Conservation (phyloP, 1,284 basidiomycete species). For the Cutaneotrichosporon daszewskae region DNA sequence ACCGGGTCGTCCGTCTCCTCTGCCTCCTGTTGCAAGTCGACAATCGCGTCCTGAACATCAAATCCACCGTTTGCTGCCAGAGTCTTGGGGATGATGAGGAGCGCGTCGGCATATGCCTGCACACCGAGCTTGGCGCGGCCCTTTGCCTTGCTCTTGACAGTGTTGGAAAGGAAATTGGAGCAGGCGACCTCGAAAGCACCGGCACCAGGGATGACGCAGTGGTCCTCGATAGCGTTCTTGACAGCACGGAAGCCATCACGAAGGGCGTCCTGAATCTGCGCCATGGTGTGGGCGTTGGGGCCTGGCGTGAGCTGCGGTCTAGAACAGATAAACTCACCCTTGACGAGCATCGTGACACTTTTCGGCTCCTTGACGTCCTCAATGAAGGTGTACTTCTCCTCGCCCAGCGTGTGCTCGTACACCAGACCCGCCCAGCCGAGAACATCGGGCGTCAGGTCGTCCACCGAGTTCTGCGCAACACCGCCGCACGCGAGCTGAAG, state of each 20-base stretch:
- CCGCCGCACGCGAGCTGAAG: slow-evolving; percentile 93
- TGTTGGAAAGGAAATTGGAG: slow-evolving; percentile 65
- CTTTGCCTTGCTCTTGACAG: slow-evolving; percentile 82
- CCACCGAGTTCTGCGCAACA: slow-evolving; percentile 93
- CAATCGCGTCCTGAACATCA: slow-evolving; percentile 93
- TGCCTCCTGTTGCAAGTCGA: slow-evolving; percentile 78
- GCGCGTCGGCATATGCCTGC: slow-evolving; percentile 91
- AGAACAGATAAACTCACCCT: slow-evolving; percentile 64
- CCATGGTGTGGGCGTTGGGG: slow-evolving; percentile 94
- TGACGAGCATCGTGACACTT: slow-evolving; percentile 93
- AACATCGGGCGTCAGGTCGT: slow-evolving; percentile 84
- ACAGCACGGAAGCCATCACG: slow-evolving; percentile 93
- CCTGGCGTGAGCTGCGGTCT: slow-evolving; percentile 46
- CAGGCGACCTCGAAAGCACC: slow-evolving; percentile 98
- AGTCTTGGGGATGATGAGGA: slow-evolving; percentile 94
- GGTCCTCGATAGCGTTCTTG: slow-evolving; percentile 95
- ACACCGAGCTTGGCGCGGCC: slow-evolving; percentile 97
- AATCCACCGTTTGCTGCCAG: slow-evolving; percentile 94
- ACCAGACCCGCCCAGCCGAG: slow-evolving; percentile 97
- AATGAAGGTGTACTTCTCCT: slow-evolving; percentile 98
- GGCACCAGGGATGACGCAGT: slow-evolving; percentile 81
- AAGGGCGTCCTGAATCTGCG: slow-evolving; percentile 94
- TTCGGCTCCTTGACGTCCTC: slow-evolving; percentile 97
- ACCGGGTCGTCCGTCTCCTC: slow-evolving; percentile 90
- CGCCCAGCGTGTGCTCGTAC: slow-evolving; percentile 97